phyloP scores from a whole-genome alignment of 116 monocot species.

The Papilionanthe hybrid region DNA sequence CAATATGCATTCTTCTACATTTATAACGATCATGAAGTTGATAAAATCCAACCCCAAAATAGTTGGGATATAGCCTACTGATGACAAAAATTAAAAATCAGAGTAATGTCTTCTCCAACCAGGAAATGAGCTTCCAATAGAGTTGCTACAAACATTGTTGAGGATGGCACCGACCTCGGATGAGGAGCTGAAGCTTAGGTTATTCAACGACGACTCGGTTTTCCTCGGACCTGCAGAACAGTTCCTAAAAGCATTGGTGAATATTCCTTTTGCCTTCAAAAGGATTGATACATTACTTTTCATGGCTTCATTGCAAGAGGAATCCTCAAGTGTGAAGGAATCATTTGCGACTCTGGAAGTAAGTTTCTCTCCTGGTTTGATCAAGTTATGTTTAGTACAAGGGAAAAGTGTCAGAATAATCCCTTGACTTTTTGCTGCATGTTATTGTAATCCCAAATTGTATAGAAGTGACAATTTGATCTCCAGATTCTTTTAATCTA shows the following conservation, averaged over 20 bases:
- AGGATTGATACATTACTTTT: slow-evolving; percentile 66
- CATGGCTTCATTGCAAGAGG: slow-evolving; percentile 72
- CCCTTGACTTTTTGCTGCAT: too few species aligned
- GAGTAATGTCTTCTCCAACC: slow-evolving; percentile 5
- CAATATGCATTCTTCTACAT: neutral
- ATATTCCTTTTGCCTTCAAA: slow-evolving; percentile 67
- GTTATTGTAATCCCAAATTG: too few species aligned
- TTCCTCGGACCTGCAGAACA: slow-evolving; percentile 71
- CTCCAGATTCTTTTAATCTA: too few species aligned
- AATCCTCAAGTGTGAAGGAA: slow-evolving; percentile 41
- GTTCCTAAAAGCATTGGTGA: slow-evolving; percentile 60
- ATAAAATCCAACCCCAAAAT: neutral
- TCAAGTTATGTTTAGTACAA: neutral
- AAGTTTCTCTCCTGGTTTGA: slow-evolving; percentile 17
- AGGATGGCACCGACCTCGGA: slow-evolving; percentile 68
- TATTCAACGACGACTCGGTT: slow-evolving; percentile 46
- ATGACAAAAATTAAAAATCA: neutral
- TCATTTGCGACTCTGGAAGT: slow-evolving; percentile 68
- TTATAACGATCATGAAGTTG: neutral
- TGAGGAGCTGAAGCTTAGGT: slow-evolving; percentile 71
- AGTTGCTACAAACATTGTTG: slow-evolving; percentile 52
- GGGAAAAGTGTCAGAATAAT: too few species aligned
- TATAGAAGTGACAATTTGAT: too few species aligned
- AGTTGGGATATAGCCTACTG: neutral
- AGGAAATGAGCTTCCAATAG: slow-evolving; percentile 75